Conservation (phyloP, 2,329 filamentous ascomycete species). For the Alternaria tenuissima region DNA sequence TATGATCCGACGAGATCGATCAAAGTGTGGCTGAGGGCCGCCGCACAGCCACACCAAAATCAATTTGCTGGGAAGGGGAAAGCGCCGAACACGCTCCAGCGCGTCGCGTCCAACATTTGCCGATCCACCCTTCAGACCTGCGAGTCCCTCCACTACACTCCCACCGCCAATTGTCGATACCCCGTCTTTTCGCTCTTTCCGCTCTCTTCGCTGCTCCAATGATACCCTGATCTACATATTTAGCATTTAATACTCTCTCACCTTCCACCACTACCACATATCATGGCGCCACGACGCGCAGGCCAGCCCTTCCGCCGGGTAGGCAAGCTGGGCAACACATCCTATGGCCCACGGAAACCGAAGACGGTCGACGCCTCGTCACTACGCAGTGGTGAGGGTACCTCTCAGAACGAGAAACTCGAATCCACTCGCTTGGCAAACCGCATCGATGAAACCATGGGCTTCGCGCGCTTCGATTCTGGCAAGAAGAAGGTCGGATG, state of each 20-base stretch:
- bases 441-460: constrained; percentile 93
- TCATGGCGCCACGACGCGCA: constrained; percentile 56
- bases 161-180: constrained; percentile 24
- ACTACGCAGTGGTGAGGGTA: constrained; percentile 79
- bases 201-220: constrained; percentile 35
- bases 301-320: constrained; percentile 55
- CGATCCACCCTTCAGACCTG: constrained; percentile 18
- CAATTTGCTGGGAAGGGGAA: constrained; percentile 37
- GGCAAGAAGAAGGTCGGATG: constrained; percentile 87
- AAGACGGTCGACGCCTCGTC: constrained; percentile 83
- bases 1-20: constrained; percentile 26
- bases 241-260: constrained; percentile 34
- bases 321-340: constrained; percentile 52
- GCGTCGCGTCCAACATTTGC: constrained; percentile 32
- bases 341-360: constrained; percentile 63
- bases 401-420: constrained; percentile 90
- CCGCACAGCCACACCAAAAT: constrained; percentile 25
- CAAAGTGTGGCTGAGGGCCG: not conserved
- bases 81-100: constrained; percentile 30
- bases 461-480: constrained; percentile 89
- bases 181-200: constrained; percentile 27
- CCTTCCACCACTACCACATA: constrained; percentile 28
- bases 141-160: constrained; percentile 20
- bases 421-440: constrained; percentile 85
- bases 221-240: constrained; percentile 41